These are phyloP conservation scores for Trametes elegans DNA, from an alignment of 768 basidiomycete species.

Conservation along the genomic window DNA sequence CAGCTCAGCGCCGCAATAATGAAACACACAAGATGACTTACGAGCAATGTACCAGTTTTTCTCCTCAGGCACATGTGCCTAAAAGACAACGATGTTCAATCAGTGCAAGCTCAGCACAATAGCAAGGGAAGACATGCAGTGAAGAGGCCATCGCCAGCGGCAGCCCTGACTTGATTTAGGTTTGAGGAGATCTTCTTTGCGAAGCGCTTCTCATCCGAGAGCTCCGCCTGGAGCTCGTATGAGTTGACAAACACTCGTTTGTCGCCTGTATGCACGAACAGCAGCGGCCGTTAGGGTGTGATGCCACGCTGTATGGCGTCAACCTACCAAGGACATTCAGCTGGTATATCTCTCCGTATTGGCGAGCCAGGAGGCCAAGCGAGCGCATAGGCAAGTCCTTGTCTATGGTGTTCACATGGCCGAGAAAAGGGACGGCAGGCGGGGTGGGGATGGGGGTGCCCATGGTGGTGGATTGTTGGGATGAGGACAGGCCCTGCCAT, in stretches of 20 bases:
- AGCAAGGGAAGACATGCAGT: conserved; percentile 30
- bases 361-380: conserved; percentile 35
- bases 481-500: neutral
- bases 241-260: conserved; percentile 32
- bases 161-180: conserved; percentile 34
- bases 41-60: conserved; percentile 47
- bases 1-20: neutral
- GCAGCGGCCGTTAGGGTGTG: neutral
- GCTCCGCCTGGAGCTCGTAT: conserved; percentile 38
- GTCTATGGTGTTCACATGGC: conserved; percentile 37
- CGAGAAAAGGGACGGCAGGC: conserved; percentile 40
- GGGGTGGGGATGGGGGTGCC: conserved; percentile 40
- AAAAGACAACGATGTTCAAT: conserved; percentile 22
- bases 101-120: conserved; percentile 21
- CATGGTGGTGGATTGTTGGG: conserved; percentile 23
- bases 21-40: conserved; percentile 19
- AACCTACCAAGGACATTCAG: conserved; percentile 36
- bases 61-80: conserved; percentile 37
- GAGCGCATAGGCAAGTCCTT: conserved; percentile 35
- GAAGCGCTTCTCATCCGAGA: conserved; percentile 44
- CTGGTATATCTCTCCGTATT: conserved; percentile 44
- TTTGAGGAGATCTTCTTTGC: conserved; percentile 35
- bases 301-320: neutral
- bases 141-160: conserved; percentile 41
- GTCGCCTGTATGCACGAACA: conserved; percentile 22